Percentiles rank a stretch among this genome's conserved stretches.
Evolutionary conservation across 768 basidiomycete genomes (phyloP).

Genomic region (Termitomyces sp.): DNA sequence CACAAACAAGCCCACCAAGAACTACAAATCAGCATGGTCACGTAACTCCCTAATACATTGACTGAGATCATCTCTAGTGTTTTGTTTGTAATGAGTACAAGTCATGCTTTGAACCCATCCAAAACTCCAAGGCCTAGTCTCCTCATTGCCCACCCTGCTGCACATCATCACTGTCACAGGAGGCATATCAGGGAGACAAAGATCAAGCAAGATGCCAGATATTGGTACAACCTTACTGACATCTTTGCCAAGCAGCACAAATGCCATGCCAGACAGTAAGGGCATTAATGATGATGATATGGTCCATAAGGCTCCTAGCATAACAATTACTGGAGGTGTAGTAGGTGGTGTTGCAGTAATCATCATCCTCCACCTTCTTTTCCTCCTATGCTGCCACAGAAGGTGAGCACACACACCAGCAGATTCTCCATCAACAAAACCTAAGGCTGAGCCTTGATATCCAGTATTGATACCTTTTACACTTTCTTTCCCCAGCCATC

Average conservation of each 20-base stretch:
- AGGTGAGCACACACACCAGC: not conserved
- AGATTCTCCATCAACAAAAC: too few species aligned
- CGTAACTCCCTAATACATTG: not conserved
- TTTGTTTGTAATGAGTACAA: not conserved
- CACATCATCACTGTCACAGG: too few species aligned
- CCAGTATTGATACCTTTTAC: not conserved
- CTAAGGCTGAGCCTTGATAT: not conserved
- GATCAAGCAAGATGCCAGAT: too few species aligned
- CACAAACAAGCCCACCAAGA: not conserved
- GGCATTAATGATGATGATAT: not conserved
- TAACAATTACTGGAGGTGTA: not conserved
- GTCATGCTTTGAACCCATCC: not conserved
- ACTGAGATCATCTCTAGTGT: not conserved
- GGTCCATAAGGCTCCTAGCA: not conserved
- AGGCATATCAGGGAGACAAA: not conserved
- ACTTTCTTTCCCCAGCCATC: not conserved
- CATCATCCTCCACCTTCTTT: not conserved
- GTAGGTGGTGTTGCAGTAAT: not conserved
- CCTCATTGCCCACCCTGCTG: not conserved
- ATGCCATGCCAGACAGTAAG: too few species aligned
- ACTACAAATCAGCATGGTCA: not conserved
- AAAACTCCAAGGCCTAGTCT: not conserved
- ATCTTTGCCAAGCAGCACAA: too few species aligned
- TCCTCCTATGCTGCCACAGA: not conserved
- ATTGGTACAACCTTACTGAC: too few species aligned